A percentile compares a stretch with the other conserved stretches of the same genome.
phyloP scores from a whole-genome alignment of 2,329 filamentous ascomycete genomes.

The Colletotrichum sojae region DNA sequence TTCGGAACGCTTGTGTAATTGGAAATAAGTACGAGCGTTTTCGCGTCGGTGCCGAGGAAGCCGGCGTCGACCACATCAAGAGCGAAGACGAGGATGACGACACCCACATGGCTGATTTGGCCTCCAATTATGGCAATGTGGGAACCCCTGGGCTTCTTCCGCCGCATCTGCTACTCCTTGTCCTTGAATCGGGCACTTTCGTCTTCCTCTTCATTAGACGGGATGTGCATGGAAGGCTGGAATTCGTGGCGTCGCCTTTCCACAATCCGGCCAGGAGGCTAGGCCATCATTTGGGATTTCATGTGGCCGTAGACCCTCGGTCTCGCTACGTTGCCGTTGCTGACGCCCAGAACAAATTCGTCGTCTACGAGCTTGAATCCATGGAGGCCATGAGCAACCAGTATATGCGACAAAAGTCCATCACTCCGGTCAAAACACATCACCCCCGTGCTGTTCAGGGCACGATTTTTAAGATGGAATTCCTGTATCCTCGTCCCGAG shows the following conservation, averaged over 20 bases:
- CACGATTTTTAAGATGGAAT: slow-evolving; percentile 88
- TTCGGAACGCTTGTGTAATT: slow-evolving; percentile 84
- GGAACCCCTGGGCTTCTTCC: slow-evolving; percentile 61
- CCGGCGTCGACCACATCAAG: slow-evolving; percentile 49
- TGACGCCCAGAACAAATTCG: slow-evolving; percentile 78
- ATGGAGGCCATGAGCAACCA: slow-evolving; percentile 65
- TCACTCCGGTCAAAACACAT: slow-evolving; percentile 71
- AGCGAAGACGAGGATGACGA: slow-evolving; percentile 55
- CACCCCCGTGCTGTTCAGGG: slow-evolving; percentile 70
- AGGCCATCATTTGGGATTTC: slow-evolving; percentile 70
- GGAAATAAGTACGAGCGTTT: slow-evolving; percentile 64
- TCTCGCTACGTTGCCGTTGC: slow-evolving; percentile 78
- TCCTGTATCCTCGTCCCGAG: slow-evolving; percentile 78
- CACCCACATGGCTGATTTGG: slow-evolving; percentile 51
- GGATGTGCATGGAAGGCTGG: slow-evolving; percentile 59
- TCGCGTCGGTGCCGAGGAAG: slow-evolving; percentile 49
- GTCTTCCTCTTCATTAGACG: slow-evolving; percentile 81
- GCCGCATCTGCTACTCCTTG: slow-evolving; percentile 85
- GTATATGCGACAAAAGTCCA: slow-evolving; percentile 59
- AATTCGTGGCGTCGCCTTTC: slow-evolving; percentile 74
- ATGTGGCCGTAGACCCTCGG: slow-evolving; percentile 83
- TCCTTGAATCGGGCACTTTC: slow-evolving; percentile 79
- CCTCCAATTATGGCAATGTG: slow-evolving; percentile 30
- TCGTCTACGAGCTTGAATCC: slow-evolving; percentile 78
- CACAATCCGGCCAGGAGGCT: slow-evolving; percentile 68